Percentiles rank a stretch among this genome's conserved stretches.
These are phyloP conservation scores for Trichothecium roseum DNA, from an alignment of 2,329 filamentous ascomycete species.

Conservation along the genomic window DNA sequence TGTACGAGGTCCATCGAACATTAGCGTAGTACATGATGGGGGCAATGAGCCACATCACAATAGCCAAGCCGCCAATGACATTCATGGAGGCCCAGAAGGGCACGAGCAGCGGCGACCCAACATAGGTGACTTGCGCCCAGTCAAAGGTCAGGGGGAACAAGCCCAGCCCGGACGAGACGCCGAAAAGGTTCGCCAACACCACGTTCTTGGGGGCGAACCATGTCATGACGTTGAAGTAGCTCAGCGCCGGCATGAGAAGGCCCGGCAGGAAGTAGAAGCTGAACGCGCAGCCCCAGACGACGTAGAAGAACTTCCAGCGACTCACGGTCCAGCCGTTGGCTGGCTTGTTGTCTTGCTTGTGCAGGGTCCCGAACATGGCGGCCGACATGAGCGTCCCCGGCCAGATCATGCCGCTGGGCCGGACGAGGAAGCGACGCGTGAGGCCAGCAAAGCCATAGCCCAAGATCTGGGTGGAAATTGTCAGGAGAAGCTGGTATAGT, in stretches of 20 bases:
- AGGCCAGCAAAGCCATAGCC: slow-evolving; percentile 82
- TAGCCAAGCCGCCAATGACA: slow-evolving; percentile 66
- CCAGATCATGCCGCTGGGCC: slow-evolving; percentile 86
- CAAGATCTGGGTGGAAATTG: slow-evolving; percentile 75
- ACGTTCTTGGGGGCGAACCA: slow-evolving; percentile 83
- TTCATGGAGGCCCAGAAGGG: slow-evolving; percentile 84
- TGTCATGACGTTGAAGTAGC: slow-evolving; percentile 81
- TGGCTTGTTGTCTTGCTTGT: slow-evolving; percentile 72
- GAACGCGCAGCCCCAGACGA: slow-evolving; percentile 61
- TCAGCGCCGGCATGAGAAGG: slow-evolving; percentile 71
- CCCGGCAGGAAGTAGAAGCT: slow-evolving; percentile 80
- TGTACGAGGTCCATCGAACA: slow-evolving; percentile 69
- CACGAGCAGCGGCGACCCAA: slow-evolving; percentile 73
- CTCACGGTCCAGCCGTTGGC: slow-evolving; percentile 77
- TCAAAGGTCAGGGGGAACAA: slow-evolving; percentile 82
- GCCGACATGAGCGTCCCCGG: slow-evolving; percentile 80
- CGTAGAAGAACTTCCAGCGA: slow-evolving; percentile 74
- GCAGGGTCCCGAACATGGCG: slow-evolving; percentile 79
- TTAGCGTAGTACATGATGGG: slow-evolving; percentile 76
- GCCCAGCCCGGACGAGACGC: slow-evolving; percentile 73
- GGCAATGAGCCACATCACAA: slow-evolving; percentile 79
- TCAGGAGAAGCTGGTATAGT: slow-evolving; percentile 70
- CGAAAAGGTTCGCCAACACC: slow-evolving; percentile 79
- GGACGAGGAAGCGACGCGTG: slow-evolving; percentile 69
- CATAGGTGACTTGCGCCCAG: slow-evolving; percentile 84